Percentiles rank a stretch among this genome's conserved stretches.
phyloP scores from a whole-genome alignment of 306 rosid species.

The Acmispon strigosus region DNA sequence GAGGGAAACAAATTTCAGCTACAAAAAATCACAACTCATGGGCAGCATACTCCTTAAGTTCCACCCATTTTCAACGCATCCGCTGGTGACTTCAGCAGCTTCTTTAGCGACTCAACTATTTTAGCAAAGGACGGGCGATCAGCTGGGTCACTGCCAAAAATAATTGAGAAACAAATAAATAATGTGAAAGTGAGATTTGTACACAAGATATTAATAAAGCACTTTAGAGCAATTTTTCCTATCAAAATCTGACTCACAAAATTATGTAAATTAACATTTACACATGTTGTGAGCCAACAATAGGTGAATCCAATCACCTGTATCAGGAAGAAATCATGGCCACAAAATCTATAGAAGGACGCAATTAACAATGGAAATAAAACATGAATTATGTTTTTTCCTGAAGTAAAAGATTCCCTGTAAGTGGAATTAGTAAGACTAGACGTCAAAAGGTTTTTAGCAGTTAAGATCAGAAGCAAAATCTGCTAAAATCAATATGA shows the following conservation, averaged over 20 bases:
- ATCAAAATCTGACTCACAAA: too few relatives aligned
- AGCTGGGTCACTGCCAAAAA: conserved; percentile 51
- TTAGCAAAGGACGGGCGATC: conserved; percentile 68
- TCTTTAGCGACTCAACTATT: conserved; percentile 78
- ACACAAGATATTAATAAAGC: too few relatives aligned
- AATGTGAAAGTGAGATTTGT: too few relatives aligned
- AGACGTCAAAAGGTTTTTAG: not conserved
- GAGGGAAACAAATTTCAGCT: conserved; percentile 4
- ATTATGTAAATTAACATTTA: too few relatives aligned
- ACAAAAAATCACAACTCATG: not conserved
- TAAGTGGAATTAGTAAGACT: not conserved
- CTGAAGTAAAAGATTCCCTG: not conserved
- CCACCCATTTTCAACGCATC: conserved; percentile 52
- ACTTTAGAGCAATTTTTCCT: too few relatives aligned
- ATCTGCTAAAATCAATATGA: not conserved
- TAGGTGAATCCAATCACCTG: too few relatives aligned
- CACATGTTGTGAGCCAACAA: too few relatives aligned
- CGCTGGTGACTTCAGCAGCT: conserved; percentile 72
- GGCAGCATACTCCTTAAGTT: not conserved
- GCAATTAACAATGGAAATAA: not conserved
- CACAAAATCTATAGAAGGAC: not conserved
- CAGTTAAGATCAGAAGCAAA: not conserved
- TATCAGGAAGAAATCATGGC: conserved; percentile 8
- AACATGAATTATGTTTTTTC: not conserved
- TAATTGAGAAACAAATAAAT: too few relatives aligned